Evolutionary conservation across 768 basidiomycete species (phyloP).

Genomic region (Infundibulicybe gibba): DNA sequence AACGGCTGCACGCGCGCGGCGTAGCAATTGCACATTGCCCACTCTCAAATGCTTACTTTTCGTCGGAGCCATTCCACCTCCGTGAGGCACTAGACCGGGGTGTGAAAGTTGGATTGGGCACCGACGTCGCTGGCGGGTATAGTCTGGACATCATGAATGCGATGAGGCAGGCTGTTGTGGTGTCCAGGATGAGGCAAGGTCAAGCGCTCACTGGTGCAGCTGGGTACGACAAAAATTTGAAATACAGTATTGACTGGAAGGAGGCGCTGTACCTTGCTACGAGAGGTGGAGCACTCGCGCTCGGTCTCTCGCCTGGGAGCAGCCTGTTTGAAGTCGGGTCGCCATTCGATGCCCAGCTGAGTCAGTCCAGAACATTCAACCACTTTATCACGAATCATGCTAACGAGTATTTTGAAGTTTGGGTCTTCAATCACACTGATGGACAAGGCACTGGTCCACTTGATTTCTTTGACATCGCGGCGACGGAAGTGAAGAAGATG

Average conservation of each 20-base stretch:
- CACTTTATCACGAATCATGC: conserved; percentile 1
- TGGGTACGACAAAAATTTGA: conserved; percentile 23
- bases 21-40: conserved; percentile 85
- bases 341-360: conserved; percentile 73
- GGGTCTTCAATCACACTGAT: conserved; percentile 36
- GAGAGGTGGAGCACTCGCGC: conserved; percentile 67
- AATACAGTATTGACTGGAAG: conserved; percentile 64
- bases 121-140: conserved; percentile 87
- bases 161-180: conserved; percentile 77
- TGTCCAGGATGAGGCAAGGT: conserved; percentile 69
- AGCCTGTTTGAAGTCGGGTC: conserved; percentile 58
- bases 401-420: conserved; percentile 29
- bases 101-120: conserved; percentile 77
- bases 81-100: conserved; percentile 64
- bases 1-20: conserved; percentile 41
- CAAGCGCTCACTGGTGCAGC: conserved; percentile 22
- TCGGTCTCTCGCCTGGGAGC: conserved; percentile 47
- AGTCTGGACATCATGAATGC: conserved; percentile 69
- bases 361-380: conserved; percentile 38
- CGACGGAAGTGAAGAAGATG: conserved; percentile 13
- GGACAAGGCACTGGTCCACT: conserved; percentile 54
- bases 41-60: conserved; percentile 87
- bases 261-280: conserved; percentile 82
- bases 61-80: conserved; percentile 61
- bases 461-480: conserved; percentile 61